Percentiles rank a stretch among this genome's conserved stretches.
phyloP scores from a whole-genome alignment of 2,329 filamentous ascomycete species.

The Cladosporium halotolerans region DNA sequence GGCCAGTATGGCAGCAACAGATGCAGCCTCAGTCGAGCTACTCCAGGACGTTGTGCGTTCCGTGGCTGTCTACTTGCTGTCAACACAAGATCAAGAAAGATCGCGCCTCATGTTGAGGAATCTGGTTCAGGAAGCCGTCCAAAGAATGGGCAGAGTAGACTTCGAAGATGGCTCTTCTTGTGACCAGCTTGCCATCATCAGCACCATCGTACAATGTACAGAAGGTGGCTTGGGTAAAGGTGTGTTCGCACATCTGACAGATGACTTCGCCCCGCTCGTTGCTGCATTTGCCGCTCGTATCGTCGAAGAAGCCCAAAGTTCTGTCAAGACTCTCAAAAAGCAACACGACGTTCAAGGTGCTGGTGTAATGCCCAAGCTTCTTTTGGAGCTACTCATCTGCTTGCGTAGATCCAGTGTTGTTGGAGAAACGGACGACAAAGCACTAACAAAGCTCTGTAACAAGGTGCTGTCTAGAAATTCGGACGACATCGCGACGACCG shows the following conservation, averaged over 20 bases:
- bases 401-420: neutral
- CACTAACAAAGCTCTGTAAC: neutral
- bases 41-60: slow-evolving; percentile 11
- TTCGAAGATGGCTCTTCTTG: neutral
- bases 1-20: neutral
- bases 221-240: neutral
- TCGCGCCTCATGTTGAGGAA: slow-evolving; percentile 6
- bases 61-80: slow-evolving; percentile 12
- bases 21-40: neutral
- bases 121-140: neutral
- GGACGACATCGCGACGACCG: neutral
- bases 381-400: slow-evolving; percentile 2
- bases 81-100: slow-evolving; percentile 18
- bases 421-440: neutral
- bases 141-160: neutral
- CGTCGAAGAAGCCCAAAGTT: slow-evolving; percentile 1
- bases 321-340: slow-evolving; percentile 4
- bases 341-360: neutral
- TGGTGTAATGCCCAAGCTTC: neutral
- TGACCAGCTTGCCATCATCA: neutral
- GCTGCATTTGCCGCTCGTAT: neutral
- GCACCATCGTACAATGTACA: neutral
- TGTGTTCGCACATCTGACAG: neutral
- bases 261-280: neutral
- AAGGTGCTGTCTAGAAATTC: neutral